phyloP scores from a whole-genome alignment of 2,329 filamentous ascomycete species.

The Mollisiaceae sp. region DNA sequence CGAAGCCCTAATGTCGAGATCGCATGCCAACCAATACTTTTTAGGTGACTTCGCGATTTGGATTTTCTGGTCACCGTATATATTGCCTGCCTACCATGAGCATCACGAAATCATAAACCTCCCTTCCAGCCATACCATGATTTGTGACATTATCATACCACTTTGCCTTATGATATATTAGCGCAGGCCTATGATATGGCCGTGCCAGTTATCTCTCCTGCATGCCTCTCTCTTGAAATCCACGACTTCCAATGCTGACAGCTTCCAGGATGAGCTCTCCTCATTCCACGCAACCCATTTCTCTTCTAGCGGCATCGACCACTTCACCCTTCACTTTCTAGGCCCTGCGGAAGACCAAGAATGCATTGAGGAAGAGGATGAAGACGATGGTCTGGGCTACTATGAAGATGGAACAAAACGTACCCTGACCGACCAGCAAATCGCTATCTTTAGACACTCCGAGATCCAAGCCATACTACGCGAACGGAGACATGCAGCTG shows the following conservation, averaged over 20 bases:
- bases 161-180: not conserved
- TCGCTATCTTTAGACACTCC: conserved; percentile 87
- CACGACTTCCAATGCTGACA: conserved; percentile 18
- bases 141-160: conserved; percentile 6
- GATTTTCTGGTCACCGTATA: not conserved
- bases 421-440: conserved; percentile 89
- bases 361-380: conserved; percentile 45
- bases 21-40: no score
- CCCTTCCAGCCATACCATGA: not conserved
- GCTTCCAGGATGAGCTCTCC: conserved; percentile 36
- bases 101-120: not conserved
- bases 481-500: conserved; percentile 46
- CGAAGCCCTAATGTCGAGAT: no score
- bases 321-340: conserved; percentile 59
- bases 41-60: conserved; percentile 8
- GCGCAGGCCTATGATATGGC: conserved; percentile 23
- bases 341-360: conserved; percentile 56
- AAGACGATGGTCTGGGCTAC: conserved; percentile 76
- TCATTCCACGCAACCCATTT: conserved; percentile 41
- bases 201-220: conserved; percentile 47
- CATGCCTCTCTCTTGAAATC: conserved; percentile 32
- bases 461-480: conserved; percentile 77
- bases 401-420: conserved; percentile 87
- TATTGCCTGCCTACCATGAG: not conserved
- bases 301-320: conserved; percentile 46